Conservation (phyloP, 1,284 basidiomycete species). For the Trametes sp. region DNA sequence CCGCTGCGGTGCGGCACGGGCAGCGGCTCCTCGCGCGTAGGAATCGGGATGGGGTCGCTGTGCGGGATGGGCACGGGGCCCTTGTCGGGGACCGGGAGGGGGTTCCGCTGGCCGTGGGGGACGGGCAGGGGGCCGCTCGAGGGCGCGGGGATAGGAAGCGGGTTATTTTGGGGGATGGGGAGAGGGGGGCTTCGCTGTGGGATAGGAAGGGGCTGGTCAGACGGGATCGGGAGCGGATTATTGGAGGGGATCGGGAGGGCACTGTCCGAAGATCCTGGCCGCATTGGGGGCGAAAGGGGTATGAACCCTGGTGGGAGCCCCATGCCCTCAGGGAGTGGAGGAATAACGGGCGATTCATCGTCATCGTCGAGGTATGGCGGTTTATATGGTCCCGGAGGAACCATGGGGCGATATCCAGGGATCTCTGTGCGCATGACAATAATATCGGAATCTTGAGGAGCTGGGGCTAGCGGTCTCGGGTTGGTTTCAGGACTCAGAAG, state of each 20-base stretch:
- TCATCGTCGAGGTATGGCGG: constrained; percentile 22
- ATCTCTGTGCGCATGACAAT: constrained; percentile 30
- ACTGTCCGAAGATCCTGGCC: not conserved
- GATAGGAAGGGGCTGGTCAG: constrained; percentile 4
- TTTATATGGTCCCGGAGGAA: constrained; percentile 17
- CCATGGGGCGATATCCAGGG: constrained; percentile 18
- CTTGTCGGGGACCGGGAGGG: constrained; percentile 9
- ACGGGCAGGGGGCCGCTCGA: constrained; percentile 10
- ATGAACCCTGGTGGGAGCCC: constrained; percentile 33
- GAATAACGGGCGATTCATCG: constrained; percentile 15
- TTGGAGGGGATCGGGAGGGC: constrained; percentile 17
- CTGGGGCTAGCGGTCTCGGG: constrained; percentile 19
- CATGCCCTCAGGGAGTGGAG: constrained; percentile 16
- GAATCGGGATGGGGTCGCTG: not conserved
- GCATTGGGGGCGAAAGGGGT: constrained; percentile 20
- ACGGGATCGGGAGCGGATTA: constrained; percentile 19
- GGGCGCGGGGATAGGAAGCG: constrained; percentile 2
- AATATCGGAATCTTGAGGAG: constrained; percentile 20
- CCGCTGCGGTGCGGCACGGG: constrained; percentile 23
- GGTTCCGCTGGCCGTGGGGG: constrained; percentile 8
- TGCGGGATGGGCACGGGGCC: constrained; percentile 10
- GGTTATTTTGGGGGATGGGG: constrained; percentile 6
- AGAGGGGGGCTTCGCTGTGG: constrained; percentile 9
- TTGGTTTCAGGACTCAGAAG: constrained; percentile 33
- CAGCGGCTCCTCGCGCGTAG: not conserved